phyloP scores from a whole-genome alignment of 2,329 filamentous ascomycete genomes.

The Purpureocillium lavendulum region DNA sequence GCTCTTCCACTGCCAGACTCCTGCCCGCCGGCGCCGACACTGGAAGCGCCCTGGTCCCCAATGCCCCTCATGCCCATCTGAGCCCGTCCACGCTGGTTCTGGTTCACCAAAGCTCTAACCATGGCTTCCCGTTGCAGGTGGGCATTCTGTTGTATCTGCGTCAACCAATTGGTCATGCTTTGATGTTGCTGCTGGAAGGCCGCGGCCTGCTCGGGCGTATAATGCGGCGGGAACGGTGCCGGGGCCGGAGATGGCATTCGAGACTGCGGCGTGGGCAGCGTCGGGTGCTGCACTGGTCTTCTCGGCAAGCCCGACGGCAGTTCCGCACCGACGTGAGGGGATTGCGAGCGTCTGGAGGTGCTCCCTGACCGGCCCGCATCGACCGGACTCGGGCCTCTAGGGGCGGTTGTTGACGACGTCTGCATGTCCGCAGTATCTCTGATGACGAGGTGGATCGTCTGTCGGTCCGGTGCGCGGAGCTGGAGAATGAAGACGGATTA shows the following conservation, averaged over 20 bases:
- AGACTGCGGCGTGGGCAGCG: slow-evolving; percentile 9
- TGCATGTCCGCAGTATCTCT: slow-evolving; percentile 27
- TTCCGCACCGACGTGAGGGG: slow-evolving; percentile 3
- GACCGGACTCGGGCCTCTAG: slow-evolving; percentile 19
- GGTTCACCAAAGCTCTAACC: slow-evolving; percentile 30
- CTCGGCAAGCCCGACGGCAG: too few species aligned
- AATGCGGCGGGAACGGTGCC: slow-evolving; percentile 2
- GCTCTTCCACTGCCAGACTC: slow-evolving; percentile 15
- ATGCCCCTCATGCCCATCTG: slow-evolving; percentile 31
- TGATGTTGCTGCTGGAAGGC: slow-evolving; percentile 30
- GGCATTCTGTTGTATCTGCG: slow-evolving; percentile 27
- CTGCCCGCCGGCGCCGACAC: slow-evolving; percentile 10
- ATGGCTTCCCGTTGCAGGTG: slow-evolving; percentile 27
- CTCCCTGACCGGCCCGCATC: too few species aligned
- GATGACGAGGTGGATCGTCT: slow-evolving; percentile 46
- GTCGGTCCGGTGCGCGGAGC: slow-evolving; percentile 35
- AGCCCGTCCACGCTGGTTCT: slow-evolving; percentile 33
- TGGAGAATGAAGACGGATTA: slow-evolving; percentile 14
- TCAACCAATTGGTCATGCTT: slow-evolving; percentile 35
- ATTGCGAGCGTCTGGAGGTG: slow-evolving; percentile 4
- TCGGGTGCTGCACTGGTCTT: too few species aligned
- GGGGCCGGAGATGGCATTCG: slow-evolving; percentile 21
- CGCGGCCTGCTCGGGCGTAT: slow-evolving; percentile 20
- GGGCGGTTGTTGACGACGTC: slow-evolving; percentile 13
- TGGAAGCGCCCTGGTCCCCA: slow-evolving; percentile 20